Evolutionary conservation across 768 basidiomycete species (phyloP).

Genomic region (Lentinula sp.): DNA sequence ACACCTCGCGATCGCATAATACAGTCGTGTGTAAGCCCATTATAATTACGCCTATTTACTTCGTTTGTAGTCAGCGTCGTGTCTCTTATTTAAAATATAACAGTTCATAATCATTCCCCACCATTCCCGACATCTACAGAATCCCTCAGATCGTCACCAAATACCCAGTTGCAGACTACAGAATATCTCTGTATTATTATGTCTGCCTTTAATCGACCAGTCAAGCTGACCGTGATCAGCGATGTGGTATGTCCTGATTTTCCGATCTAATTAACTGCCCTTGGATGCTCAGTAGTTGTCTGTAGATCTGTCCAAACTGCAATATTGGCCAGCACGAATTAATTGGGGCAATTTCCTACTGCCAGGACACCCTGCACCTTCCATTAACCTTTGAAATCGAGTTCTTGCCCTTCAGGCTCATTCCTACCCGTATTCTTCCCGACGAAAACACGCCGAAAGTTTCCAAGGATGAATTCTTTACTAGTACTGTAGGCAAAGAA

Average conservation of each 20-base stretch:
- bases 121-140: conserved; percentile 1
- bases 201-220: conserved; percentile 26
- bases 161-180: not conserved
- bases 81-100: not conserved
- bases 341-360: conserved; percentile 39
- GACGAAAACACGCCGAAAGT: conserved; percentile 31
- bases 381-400: conserved; percentile 46
- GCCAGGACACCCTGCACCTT: conserved; percentile 40
- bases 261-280: conserved; percentile 4
- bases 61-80: conserved; percentile 7
- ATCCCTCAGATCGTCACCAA: conserved; percentile 4
- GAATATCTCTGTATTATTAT: not conserved
- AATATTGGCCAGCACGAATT: conserved; percentile 49
- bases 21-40: conserved; percentile 19
- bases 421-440: conserved; percentile 27
- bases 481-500: conserved; percentile 47
- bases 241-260: conserved; percentile 34
- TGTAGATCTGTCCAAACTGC: conserved; percentile 46
- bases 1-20: not conserved
- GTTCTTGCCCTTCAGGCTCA: conserved; percentile 46
- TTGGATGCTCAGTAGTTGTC: not conserved
- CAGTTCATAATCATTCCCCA: conserved; percentile 5
- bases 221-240: conserved; percentile 42
- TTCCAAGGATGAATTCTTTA: conserved; percentile 34
- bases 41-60: not conserved